Evolutionary conservation across 495 filamentous ascomycete species (phyloP), one percentile per base, ranked within the genome.

Genomic region (Sphaerosporella brunnea): DNA sequence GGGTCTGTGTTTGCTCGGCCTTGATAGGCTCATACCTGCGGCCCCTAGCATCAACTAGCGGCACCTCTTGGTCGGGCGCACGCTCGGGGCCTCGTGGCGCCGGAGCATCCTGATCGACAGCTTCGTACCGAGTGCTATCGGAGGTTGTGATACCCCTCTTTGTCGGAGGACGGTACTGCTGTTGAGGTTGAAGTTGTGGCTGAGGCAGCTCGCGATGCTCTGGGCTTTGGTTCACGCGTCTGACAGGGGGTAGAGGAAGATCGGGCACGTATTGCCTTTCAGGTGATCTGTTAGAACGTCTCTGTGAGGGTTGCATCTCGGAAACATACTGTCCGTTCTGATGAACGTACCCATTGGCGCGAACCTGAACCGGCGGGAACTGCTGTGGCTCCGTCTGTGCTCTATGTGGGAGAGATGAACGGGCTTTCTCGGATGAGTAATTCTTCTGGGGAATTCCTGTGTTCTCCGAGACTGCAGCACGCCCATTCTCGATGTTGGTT

Each of bases 21-120:
- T 47, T 54, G 43, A 52, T 45, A 34, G 53, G 53, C 25, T 56
- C 51, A 44, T 56, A 56, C 4, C 43, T 18, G 20, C 43, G 43
- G 25, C 43, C 43, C 4, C 43, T 32, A 16, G 43, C 43, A 46
- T 46, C 30, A 5, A 43, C 40, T 21, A 43, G 23, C 26, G 25
- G 43, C 18, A 11, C n/a, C 19, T 23, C 23, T 26, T 23, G 41
- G 2, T 44, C 41, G 18, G 41, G 19, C 7, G 41, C 3, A 40
- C 37, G 10, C 15, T 32, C 28, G 28, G 13, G 7, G 13, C 28
- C n/a, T n/a, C n/a, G n/a, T n/a, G n/a, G n/a, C 13, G 28, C 28
- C 5, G 7, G 28, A 13, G 5, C 28, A 5, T 7, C 28, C 28
- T 32, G 28, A 32, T 5, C 7, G 13, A 32, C 13, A 7, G 7